Evolutionary conservation across 2,329 filamentous ascomycete species (phyloP).

Genomic region (Tothia fuscella): DNA sequence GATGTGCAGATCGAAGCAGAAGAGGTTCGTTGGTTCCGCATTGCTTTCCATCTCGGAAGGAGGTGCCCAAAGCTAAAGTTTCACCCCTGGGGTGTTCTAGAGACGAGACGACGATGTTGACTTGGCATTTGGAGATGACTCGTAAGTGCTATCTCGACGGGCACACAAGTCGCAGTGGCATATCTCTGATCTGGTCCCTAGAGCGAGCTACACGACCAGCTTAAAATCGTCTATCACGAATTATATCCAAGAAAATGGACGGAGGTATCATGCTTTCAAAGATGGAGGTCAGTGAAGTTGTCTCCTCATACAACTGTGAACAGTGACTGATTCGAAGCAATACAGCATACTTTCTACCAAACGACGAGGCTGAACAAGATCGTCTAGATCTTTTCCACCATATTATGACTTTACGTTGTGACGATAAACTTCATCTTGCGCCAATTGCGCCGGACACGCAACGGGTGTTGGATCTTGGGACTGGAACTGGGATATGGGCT

Average conservation of each 20-base stretch:
- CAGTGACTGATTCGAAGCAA: not conserved
- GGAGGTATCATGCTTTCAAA: constrained; percentile 19
- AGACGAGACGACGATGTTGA: too few species aligned
- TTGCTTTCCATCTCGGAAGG: too few species aligned
- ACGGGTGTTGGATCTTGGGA: constrained; percentile 25
- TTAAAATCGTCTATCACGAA: constrained; percentile 17
- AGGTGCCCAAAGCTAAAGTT: too few species aligned
- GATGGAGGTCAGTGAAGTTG: constrained; percentile 9
- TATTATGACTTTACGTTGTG: constrained; percentile 10
- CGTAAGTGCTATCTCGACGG: not conserved
- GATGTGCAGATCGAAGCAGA: too few species aligned
- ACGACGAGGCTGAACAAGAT: constrained; percentile 30
- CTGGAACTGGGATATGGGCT: not conserved
- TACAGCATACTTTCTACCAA: constrained; percentile 31
- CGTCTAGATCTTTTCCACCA: constrained; percentile 30
- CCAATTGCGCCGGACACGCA: constrained; percentile 32
- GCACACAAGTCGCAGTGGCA: not conserved
- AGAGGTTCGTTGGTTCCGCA: too few species aligned
- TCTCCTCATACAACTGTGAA: not conserved
- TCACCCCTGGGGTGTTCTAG: too few species aligned
- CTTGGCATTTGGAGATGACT: not conserved
- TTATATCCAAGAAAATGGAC: constrained; percentile 19
- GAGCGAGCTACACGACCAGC: constrained; percentile 13
- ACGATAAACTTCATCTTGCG: constrained; percentile 33
- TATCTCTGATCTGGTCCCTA: constrained; percentile 6